A percentile compares a stretch with the other conserved stretches of the same genome.
Evolutionary conservation across 1,284 basidiomycete genomes (phyloP).

Genomic region (Tilletia walkeri): DNA sequence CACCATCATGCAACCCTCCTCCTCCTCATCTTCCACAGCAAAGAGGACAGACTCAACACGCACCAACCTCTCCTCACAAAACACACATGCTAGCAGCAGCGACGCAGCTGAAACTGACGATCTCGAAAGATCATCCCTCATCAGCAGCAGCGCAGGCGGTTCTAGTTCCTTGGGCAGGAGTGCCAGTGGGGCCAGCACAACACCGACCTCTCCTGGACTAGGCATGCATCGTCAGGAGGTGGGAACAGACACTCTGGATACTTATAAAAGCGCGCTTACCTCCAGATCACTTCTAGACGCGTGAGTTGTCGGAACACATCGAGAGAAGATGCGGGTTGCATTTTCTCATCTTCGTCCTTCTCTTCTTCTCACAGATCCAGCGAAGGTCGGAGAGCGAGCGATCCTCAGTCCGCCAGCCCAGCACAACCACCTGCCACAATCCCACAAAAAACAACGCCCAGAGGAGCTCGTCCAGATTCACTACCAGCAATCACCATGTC

Average conservation of each 20-base stretch:
- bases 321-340: too few species aligned
- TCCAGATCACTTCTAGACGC: neutral
- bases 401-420: too few species aligned
- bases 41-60: neutral
- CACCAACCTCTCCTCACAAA: neutral
- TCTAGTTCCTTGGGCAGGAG: neutral
- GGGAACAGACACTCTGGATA: neutral
- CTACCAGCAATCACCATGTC: too few species aligned
- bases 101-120: neutral
- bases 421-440: too few species aligned
- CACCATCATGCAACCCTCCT: too few species aligned
- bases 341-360: too few species aligned
- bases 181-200: neutral
- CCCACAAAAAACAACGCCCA: too few species aligned
- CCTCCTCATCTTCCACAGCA: neutral
- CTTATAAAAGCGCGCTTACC: neutral
- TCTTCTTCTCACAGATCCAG: too few species aligned
- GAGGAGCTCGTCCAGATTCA: too few species aligned
- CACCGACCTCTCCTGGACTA: neutral
- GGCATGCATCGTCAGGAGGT: neutral
- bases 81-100: neutral
- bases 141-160: neutral
- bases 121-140: neutral
- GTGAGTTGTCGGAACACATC: too few species aligned
- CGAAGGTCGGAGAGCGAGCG: too few species aligned